Evolutionary conservation across 2,329 filamentous ascomycete genomes (phyloP).

Genomic region (Arthrinium phaeospermum): DNA sequence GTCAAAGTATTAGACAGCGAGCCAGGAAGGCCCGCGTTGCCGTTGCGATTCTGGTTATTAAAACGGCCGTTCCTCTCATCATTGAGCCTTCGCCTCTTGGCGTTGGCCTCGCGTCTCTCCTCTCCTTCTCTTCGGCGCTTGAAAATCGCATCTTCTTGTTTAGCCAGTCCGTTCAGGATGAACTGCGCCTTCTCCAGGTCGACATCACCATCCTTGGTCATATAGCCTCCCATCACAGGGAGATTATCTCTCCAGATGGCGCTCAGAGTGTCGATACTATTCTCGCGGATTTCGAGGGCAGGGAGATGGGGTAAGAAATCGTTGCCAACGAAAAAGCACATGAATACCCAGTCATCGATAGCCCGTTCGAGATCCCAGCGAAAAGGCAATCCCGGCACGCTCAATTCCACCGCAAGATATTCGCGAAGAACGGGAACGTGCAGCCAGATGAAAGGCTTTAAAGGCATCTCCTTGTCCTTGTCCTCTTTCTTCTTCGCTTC

Average conservation of each 20-base stretch:
- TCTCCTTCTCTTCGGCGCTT: slow-evolving; percentile 84
- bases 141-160: slow-evolving; percentile 94
- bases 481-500: slow-evolving; percentile 78
- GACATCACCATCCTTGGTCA: slow-evolving; percentile 93
- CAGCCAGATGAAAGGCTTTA: slow-evolving; percentile 98
- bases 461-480: slow-evolving; percentile 70
- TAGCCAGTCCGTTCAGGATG: slow-evolving; percentile 86
- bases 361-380: slow-evolving; percentile 92
- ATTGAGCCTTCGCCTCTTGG: slow-evolving; percentile 79
- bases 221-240: slow-evolving; percentile 89
- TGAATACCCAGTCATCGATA: slow-evolving; percentile 97
- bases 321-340: slow-evolving; percentile 99
- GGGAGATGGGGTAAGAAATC: slow-evolving; percentile 97
- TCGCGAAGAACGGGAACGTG: slow-evolving; percentile 91
- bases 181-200: slow-evolving; percentile 85
- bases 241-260: slow-evolving; percentile 97
- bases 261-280: slow-evolving; percentile 94
- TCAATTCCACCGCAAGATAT: slow-evolving; percentile 89
- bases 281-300: slow-evolving; percentile 95
- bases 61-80: slow-evolving; percentile 49
- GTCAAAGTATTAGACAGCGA: slow-evolving; percentile 68
- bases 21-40: slow-evolving; percentile 50
- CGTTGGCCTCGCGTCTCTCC: slow-evolving; percentile 79
- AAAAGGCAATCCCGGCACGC: slow-evolving; percentile 82
- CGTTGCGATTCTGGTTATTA: slow-evolving; percentile 39